phyloP scores from a whole-genome alignment of 2,329 filamentous ascomycete genomes.

The Cryoendolithus antarcticus region DNA sequence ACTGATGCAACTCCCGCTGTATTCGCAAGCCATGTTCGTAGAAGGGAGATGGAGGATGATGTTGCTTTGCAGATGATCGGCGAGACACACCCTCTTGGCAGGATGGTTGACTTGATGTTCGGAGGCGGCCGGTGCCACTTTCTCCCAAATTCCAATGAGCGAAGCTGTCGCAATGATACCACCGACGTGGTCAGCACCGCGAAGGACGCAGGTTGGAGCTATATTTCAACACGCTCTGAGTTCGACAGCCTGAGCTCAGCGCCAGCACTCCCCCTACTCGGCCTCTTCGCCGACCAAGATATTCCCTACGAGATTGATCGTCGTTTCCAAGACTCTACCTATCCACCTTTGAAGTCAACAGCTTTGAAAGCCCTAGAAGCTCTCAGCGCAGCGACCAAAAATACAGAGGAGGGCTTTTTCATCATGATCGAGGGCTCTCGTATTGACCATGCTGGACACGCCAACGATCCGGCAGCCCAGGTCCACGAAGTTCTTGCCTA shows the following conservation, averaged over 20 bases:
- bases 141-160: conserved; percentile 64
- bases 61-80: conserved; percentile 91
- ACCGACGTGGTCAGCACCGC: conserved; percentile 65
- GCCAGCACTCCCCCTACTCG: conserved; percentile 68
- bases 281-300: conserved; percentile 69
- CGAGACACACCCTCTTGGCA: conserved; percentile 64
- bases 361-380: conserved; percentile 66
- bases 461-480: conserved; percentile 44
- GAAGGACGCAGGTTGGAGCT: conserved; percentile 62
- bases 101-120: conserved; percentile 81
- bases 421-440: conserved; percentile 95
- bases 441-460: conserved; percentile 81
- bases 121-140: conserved; percentile 92
- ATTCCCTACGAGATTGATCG: conserved; percentile 93
- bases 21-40: conserved; percentile 79
- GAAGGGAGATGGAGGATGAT: conserved; percentile 69
- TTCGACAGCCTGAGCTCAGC: conserved; percentile 61
- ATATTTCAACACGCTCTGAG: conserved; percentile 56
- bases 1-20: conserved; percentile 95
- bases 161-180: conserved; percentile 71
- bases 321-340: conserved; percentile 61
- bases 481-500: conserved; percentile 86
- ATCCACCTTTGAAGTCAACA: conserved; percentile 89
- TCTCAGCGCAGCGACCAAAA: conserved; percentile 65
- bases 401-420: conserved; percentile 90